A percentile compares a stretch with the other conserved stretches of the same genome.
phyloP scores from a whole-genome alignment of 306 rosid species.

The Cercis canadensis region DNA sequence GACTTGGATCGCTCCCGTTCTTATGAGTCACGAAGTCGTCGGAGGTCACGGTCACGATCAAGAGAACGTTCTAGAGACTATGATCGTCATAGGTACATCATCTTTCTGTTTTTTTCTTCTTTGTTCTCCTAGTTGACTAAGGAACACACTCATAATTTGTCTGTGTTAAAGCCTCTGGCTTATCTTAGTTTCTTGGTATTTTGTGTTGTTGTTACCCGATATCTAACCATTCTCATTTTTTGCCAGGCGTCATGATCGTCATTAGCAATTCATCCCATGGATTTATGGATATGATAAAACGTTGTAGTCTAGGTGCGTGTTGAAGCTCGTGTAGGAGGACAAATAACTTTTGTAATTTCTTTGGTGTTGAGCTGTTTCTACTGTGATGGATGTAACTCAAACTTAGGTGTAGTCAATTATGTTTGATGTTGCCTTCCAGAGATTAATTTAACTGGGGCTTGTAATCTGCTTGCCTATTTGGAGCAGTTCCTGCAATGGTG shows the following conservation, averaged over 20 bases:
- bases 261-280: constrained; percentile 50
- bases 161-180: too few species aligned
- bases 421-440: constrained; percentile 54
- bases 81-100: constrained; percentile 87
- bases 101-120: neutral
- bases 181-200: too few species aligned
- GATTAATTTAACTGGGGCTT: constrained; percentile 9
- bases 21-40: constrained; percentile 78
- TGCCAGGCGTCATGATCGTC: constrained; percentile 83
- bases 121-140: too few species aligned
- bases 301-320: constrained; percentile 54
- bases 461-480: constrained; percentile 50
- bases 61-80: constrained; percentile 79
- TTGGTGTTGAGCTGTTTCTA: constrained; percentile 49
- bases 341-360: constrained; percentile 43
- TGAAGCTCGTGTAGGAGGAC: constrained; percentile 49
- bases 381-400: constrained; percentile 50
- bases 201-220: neutral
- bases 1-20: constrained; percentile 66
- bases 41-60: constrained; percentile 87
- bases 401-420: constrained; percentile 58
- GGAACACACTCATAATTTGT: too few species aligned
- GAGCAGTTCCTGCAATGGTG: constrained; percentile 16
- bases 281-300: constrained; percentile 42
- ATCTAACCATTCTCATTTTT: constrained; percentile 13